Percentiles rank a stretch among this genome's conserved stretches.
phyloP scores from a whole-genome alignment of 768 basidiomycete genomes.

The Mycena crocata region DNA sequence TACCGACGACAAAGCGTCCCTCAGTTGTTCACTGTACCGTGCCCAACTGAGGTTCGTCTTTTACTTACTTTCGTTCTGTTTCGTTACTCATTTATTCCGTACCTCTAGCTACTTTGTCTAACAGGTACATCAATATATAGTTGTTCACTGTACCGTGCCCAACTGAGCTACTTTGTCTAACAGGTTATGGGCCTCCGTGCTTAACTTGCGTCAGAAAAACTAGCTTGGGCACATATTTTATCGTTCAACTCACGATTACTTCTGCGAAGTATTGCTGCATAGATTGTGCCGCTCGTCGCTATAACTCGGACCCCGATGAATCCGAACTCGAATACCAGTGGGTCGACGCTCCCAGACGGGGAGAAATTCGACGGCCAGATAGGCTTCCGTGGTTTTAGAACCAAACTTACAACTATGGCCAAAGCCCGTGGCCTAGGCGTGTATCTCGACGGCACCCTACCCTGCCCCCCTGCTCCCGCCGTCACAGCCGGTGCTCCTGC shows the following conservation, averaged over 20 bases:
- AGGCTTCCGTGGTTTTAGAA: not conserved
- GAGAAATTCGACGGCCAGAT: constrained; percentile 21
- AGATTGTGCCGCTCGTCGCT: constrained; percentile 5
- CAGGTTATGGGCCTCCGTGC: not conserved
- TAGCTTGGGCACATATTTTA: not conserved
- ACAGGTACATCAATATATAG: not conserved
- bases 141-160: not conserved
- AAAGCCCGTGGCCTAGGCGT: constrained; percentile 12
- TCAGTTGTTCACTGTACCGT: not conserved
- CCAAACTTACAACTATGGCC: not conserved
- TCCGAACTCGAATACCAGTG: not conserved
- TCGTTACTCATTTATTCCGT: not conserved
- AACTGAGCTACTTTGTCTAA: not conserved
- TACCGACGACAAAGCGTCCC: not conserved
- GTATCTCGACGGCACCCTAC: not conserved
- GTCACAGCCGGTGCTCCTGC: no score
- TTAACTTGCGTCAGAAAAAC: constrained; percentile 5
- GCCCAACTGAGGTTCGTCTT: not conserved
- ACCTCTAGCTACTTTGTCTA: not conserved
- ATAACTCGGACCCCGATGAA: not conserved
- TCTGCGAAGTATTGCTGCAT: not conserved
- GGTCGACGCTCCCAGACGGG: constrained; percentile 5
- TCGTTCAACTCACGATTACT: not conserved
- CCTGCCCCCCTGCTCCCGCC: not conserved
- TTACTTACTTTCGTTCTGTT: not conserved